A percentile compares a stretch with the other conserved stretches of the same genome.
These are phyloP conservation scores for Corymbia maculata DNA, from an alignment of 345 rosid species.

Conservation along the genomic window DNA sequence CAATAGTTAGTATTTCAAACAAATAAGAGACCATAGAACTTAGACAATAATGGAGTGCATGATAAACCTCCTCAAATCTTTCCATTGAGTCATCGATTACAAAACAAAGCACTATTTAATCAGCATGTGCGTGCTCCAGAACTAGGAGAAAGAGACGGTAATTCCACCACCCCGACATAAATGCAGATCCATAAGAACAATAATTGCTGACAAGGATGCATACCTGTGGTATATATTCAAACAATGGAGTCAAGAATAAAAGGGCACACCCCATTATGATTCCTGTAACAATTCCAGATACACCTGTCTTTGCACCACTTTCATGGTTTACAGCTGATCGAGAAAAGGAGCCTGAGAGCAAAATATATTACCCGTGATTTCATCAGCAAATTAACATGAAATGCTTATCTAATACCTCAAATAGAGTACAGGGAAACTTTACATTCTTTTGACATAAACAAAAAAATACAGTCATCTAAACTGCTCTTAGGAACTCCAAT, in stretches of 20 bases:
- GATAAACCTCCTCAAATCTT: not conserved
- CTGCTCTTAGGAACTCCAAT: conserved; percentile 4
- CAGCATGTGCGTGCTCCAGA: not conserved
- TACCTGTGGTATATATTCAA: conserved; percentile 90
- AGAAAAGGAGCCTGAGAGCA: conserved; percentile 84
- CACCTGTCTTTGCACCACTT: conserved; percentile 90
- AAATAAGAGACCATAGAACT: not conserved
- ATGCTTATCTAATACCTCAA: not conserved
- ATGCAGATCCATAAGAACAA: not conserved
- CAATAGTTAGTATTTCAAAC: conserved; percentile 9
- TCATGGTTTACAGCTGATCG: conserved; percentile 98
- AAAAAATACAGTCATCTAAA: not conserved
- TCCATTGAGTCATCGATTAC: not conserved
- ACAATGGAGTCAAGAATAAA: conserved; percentile 75
- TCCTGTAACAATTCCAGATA: conserved; percentile 80
- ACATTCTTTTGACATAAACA: not conserved
- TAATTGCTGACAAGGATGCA: conserved; percentile 5
- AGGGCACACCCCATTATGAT: conserved; percentile 78
- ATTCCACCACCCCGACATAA: not conserved
- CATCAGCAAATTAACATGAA: not conserved
- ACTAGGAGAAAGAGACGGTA: not conserved
- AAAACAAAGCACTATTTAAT: not conserved
- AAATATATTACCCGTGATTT: not conserved
- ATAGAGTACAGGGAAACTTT: not conserved
- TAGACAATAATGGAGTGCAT: not conserved